Evolutionary conservation across 139 green algal species (phyloP), one percentile per base, ranked within the genome.

Genomic region (Zygnema cylindricum): DNA sequence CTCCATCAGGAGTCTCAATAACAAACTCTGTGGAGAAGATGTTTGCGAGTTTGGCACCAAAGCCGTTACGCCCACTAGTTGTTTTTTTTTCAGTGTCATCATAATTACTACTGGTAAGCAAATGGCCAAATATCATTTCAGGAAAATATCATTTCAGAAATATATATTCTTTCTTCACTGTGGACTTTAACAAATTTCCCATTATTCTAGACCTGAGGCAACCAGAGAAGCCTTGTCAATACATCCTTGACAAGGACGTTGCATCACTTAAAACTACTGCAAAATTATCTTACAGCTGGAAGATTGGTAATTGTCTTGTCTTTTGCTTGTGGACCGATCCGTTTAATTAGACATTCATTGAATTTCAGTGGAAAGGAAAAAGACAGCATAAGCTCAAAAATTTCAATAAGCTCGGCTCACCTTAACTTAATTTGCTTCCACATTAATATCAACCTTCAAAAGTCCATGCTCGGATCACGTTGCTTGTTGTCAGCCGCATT

Each of bases 401-500:
- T 25, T 79, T 11, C 3, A 11, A 38, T 79, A 30, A 42, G 3
- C 3, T 55, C n/a, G n/a, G n/a, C 73, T 81, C 23, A 86, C 78
- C 38, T 87, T 86, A 90, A 99, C 97, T n/a, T 43, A 93, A 92
- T 95, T 95, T 39, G 77, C 92, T 16, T 85, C 94, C 92, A 81
- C 73, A 73, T 98, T 94, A 40, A 99, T 95, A 69, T 25, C 54
- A 42, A 92, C 88, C 49, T 90, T 92, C 16, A 99, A 55, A 91
- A 95, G 93, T 98, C 95, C 97, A 99, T 99, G 38, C 83, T 94
- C 1, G 94, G 30, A 88, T 99, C 97, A 0, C 97, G 91, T 1
- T 98, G 96, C 88, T 99, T 99, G 95, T 99, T 98, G 94, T 99
- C 98, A 0, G 96, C 96, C 0, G 98, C 98, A 89, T 99, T 99